Evolutionary conservation across 169 alveolate genomes (phyloP), one percentile per base, ranked within the genome.

Genomic region (Eimeria praecox): DNA sequence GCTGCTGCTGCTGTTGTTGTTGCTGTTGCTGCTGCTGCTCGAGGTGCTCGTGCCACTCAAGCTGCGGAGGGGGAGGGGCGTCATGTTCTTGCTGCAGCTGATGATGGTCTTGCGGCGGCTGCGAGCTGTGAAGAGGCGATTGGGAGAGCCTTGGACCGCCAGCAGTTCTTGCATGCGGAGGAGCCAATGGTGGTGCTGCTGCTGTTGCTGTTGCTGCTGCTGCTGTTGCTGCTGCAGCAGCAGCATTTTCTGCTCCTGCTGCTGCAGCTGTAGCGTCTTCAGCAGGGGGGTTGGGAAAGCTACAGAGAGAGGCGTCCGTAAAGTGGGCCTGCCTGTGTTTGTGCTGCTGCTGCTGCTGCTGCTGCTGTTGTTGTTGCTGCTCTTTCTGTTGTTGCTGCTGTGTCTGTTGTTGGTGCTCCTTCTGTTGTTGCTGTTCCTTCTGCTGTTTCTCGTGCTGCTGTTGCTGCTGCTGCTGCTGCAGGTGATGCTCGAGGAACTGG

Each of bases 21-120:
- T 42, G 69, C 90, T 80, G 78, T 35, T 49, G 92, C 40, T 85
- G 80, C 59, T 86, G 92, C 92, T 56, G 80, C 92, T 56, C 38
- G 30, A 59, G 78, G 66, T 35, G 52, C 71, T 20, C 6, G 49
- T 77, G 87, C 38, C 78, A 22, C 3, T 66, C 78, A 66, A 24
- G 46, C 27, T 64, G 75, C 35, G 40, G 75, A 64, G 24, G 75
- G 40, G 75, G 75, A 8, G 49, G 91, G 33, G 20, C 30, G 14
- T 46, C 71, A n/a, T 82, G 91, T 33, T n/a, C 30, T 2, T 82
- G 91, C 75, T 52, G 71, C 91, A 49, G 71, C 24, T 78, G 88
- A 38, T 78, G 66, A 40, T n/a, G 80, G 24, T 42, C 44, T 20
- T 40, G 54, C 4, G 88, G 35, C 14, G 88, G 88, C 88, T 44